Evolutionary conservation across 2,329 filamentous ascomycete species (phyloP), one percentile per base, ranked within the genome.

Genomic region (Fusarium phyllophilum): DNA sequence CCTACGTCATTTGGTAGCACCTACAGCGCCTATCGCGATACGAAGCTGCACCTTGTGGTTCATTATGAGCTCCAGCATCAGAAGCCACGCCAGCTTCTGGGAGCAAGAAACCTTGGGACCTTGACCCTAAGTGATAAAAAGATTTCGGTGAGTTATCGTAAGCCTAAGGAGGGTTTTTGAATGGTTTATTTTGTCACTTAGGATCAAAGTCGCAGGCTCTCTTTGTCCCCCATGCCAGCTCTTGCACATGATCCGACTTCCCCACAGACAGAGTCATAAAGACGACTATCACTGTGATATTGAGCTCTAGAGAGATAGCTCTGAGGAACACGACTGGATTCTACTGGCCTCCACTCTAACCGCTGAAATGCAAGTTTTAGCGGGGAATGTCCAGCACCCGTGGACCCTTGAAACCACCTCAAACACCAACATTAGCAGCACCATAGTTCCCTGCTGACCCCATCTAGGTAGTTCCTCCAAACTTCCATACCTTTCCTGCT

Each of bases 1-100:
- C 67, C 70, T 78, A 78, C 77, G 77, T 78, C 77, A 78, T 77
- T 66, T 31, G 52, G 72, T 76, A 77, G 70, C 67, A 57, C 66
- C 48, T 62, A 54, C 69, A 63, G 55, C 72, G 69, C 68, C 64
- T 66, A 75, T 75, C 68, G 61, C 65, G 65, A 70, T 70, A 18
- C 61, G 67, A 70, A 58, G 61, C 64, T 73, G 64, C 64, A 73
- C 29, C 38, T 60, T 42, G 57, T 60, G 59, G 66, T 68, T 72
- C 66, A 70, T 33, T 59, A 49, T 36, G 55, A 58, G 55, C 31
- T 48, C 41, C 20, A 58, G 34, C 14, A 39, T 29, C 29, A 41
- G 17, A 34, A 48, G n/a, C 20, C 31, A 49, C 31, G 42, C 41
- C 55, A 29, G 33, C 42, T 34, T 34, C 31, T 8, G 17, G 22